Conservation (phyloP, 352 stramenopile genomes). For the Globisporangium ultimum region DNA sequence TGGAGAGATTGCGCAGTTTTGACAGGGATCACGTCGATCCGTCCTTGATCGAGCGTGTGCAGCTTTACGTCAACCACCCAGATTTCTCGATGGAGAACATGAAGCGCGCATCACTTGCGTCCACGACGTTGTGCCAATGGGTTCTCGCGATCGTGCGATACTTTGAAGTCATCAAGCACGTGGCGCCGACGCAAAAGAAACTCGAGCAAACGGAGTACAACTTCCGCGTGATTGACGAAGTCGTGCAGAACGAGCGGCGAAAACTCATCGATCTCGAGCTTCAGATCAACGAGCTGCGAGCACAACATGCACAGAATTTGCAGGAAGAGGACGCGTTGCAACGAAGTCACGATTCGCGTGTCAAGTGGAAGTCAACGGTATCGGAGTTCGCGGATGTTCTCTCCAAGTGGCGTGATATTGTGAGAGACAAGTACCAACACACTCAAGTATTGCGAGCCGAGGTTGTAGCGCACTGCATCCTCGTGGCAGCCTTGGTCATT, state of each 20-base stretch:
- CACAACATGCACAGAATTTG: constrained; percentile 26
- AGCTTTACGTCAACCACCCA: constrained; percentile 62
- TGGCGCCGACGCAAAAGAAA: constrained; percentile 48
- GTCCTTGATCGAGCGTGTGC: constrained; percentile 42
- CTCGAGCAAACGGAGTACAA: constrained; percentile 37
- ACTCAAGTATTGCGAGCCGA: constrained; percentile 23
- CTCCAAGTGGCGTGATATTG: constrained; percentile 28
- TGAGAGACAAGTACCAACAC: constrained; percentile 16
- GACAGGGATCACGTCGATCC: constrained; percentile 50
- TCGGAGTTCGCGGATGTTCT: constrained; percentile 37
- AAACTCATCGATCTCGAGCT: constrained; percentile 56
- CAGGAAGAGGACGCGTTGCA: constrained; percentile 49
- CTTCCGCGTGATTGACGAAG: constrained; percentile 36
- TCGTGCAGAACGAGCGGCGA: constrained; percentile 36
- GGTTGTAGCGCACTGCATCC: constrained; percentile 30
- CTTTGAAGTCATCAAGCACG: constrained; percentile 62
- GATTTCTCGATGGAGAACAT: constrained; percentile 81
- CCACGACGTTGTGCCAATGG: constrained; percentile 72
- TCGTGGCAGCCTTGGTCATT: constrained; percentile 28
- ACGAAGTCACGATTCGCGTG: constrained; percentile 39
- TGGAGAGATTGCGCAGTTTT: constrained; percentile 57
- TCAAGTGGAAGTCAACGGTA: constrained; percentile 38
- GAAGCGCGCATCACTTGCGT: constrained; percentile 62
- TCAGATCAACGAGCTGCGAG: constrained; percentile 39
- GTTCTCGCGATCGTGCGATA: constrained; percentile 65